Evolutionary conservation across 1,284 basidiomycete genomes (phyloP), one percentile per base, ranked within the genome.

Genomic region (Cryptococcus sp.): DNA sequence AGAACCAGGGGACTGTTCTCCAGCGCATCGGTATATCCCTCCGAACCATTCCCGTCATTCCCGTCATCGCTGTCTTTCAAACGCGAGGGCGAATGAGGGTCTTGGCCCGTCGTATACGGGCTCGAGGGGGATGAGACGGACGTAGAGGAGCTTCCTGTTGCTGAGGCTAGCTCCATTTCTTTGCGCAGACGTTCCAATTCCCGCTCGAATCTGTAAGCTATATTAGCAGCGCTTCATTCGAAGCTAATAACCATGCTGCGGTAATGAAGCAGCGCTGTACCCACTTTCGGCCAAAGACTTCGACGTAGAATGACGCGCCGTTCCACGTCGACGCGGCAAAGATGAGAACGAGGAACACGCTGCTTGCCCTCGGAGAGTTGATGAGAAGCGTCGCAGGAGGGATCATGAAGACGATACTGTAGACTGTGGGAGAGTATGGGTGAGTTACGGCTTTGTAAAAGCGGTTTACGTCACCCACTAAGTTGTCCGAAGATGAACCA

Each of bases 201-300:
- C 40, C 89, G 85, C 75, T 94, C 92, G 69, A 95, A 95, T 74
- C 91, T 92, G 65, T n/a, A 22, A 17, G 38, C 42, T 1, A 20
- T 39, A 57, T 27, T 43, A 52, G 17, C 46, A 6, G 20, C 5
- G 30, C 30, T 35, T 8, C 10, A 8, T 35, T 35, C 8, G 30
- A 5, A 35, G 2, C 10, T 5, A 8, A 5, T 35, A 10, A 35
- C 8, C 13, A 10, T 10, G 30, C 30, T 2, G 30, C 2, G 8
- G 30, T 8, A 35, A 35, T 5, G 7, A 13, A 35, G 13, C 30
- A 35, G 5, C 4, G 13, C 5, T 13, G 13, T 39, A 84, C 89
- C 65, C 64, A 92, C 91, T 94, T 94, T 78, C 92, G 85, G 40
- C 92, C 92, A 73, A 94, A 95, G 35, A 95, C 92, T 75, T 97